phyloP scores from a whole-genome alignment of 352 stramenopile species.

The Pythium phragmiticola region DNA sequence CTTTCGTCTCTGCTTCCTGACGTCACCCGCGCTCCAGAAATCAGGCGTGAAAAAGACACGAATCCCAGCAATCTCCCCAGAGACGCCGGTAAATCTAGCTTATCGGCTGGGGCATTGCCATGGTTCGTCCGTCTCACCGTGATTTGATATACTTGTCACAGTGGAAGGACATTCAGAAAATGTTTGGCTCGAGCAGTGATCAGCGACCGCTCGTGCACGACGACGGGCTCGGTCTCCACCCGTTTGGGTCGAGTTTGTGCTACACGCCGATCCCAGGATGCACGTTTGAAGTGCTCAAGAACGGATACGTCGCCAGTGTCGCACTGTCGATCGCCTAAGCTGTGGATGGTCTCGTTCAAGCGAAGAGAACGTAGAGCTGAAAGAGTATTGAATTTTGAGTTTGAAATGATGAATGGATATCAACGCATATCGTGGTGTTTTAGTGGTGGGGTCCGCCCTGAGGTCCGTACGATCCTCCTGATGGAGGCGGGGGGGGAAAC shows the following conservation, averaged over 20 bases:
- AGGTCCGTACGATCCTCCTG: constrained; percentile 16
- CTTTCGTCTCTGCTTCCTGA: constrained; percentile 64
- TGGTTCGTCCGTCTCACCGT: neutral
- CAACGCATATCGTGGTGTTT: neutral
- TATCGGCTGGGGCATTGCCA: neutral
- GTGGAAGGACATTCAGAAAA: constrained; percentile 61
- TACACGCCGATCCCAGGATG: constrained; percentile 73
- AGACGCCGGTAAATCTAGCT: constrained; percentile 50
- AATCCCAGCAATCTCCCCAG: constrained; percentile 53
- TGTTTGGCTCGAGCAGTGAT: constrained; percentile 48
- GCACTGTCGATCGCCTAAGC: constrained; percentile 40
- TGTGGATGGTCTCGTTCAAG: neutral
- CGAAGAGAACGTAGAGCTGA: neutral
- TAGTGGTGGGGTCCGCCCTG: constrained; percentile 22
- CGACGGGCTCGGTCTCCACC: constrained; percentile 70
- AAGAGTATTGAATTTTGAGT: neutral
- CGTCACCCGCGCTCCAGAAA: constrained; percentile 38
- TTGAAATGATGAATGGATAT: neutral
- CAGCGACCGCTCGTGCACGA: constrained; percentile 75
- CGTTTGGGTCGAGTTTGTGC: constrained; percentile 77
- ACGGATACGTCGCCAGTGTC: constrained; percentile 70
- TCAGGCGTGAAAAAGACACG: constrained; percentile 45
- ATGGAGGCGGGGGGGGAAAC: constrained; percentile 22
- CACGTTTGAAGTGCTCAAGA: constrained; percentile 85
- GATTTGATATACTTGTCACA: neutral